Evolutionary conservation across 225 moss, liverwort and hornwort genomes (phyloP).

Genomic region (Rhytidiadelphus loreus): DNA sequence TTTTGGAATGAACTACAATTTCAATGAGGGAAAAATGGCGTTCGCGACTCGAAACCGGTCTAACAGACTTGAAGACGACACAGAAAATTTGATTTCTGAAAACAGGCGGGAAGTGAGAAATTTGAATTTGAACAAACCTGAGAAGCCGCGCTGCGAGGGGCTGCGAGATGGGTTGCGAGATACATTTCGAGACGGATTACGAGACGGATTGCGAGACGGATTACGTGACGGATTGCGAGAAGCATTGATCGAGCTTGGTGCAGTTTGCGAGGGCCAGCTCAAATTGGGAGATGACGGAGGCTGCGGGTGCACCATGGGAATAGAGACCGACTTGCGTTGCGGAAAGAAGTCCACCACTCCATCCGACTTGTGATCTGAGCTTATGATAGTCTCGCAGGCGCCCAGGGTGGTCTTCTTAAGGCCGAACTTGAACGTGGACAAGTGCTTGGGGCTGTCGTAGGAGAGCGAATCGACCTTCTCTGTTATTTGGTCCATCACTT

Average conservation of each 20-base stretch:
- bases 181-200: neutral
- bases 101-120: neutral
- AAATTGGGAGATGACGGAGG: neutral
- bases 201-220: neutral
- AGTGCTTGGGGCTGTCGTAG: slow-evolving; percentile 36
- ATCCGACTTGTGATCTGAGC: slow-evolving; percentile 12
- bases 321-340: slow-evolving; percentile 3
- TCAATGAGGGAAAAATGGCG: neutral
- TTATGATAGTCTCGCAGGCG: slow-evolving; percentile 31
- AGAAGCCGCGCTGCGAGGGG: neutral
- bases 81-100: neutral
- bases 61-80: neutral
- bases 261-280: slow-evolving; percentile 29
- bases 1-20: neutral
- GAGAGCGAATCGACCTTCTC: slow-evolving; percentile 39
- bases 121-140: neutral
- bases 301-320: neutral
- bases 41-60: neutral
- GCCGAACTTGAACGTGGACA: slow-evolving; percentile 54
- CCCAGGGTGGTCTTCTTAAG: slow-evolving; percentile 36
- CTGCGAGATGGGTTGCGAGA: neutral
- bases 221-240: slow-evolving; percentile 11
- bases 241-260: slow-evolving; percentile 3
- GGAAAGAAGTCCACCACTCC: neutral
- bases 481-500: slow-evolving; percentile 48